Conservation (phyloP, 148 eudicot genomes). For the Salicornia ramosissima region DNA sequence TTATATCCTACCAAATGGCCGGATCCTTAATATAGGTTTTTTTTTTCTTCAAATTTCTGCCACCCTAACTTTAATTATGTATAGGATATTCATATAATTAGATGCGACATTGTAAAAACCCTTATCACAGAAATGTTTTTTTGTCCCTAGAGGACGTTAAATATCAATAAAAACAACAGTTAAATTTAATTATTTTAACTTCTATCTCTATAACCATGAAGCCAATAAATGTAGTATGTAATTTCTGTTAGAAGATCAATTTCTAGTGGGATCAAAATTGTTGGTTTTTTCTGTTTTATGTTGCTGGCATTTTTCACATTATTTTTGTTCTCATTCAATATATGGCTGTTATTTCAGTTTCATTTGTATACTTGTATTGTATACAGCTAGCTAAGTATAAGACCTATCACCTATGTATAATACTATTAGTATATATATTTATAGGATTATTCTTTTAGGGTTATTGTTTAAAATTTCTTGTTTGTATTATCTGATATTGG, state of each 20-base stretch:
- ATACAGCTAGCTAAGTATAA: not conserved
- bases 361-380: not conserved
- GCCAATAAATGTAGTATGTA: constrained; percentile 16
- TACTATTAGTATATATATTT: not conserved
- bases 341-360: constrained; percentile 12
- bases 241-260: constrained; percentile 19
- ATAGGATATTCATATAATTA: no score
- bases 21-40: no score
- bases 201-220: constrained; percentile 16
- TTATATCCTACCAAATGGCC: no score
- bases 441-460: not conserved
- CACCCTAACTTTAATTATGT: not conserved
- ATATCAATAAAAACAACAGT: not conserved
- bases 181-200: no score
- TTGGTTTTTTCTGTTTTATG: constrained; percentile 30
- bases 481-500: not conserved
- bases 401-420: not conserved
- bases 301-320: constrained; percentile 20
- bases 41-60: no score
- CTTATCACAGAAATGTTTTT: not conserved
- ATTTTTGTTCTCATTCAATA: constrained; percentile 14
- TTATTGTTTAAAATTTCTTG: constrained; percentile 1
- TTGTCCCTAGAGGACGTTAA: constrained; percentile 14
- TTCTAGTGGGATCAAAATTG: constrained; percentile 23
- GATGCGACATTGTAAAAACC: not conserved